These are phyloP conservation scores for Colletotrichum sp. DNA, from an alignment of 2,329 filamentous ascomycete species.

Conservation along the genomic window DNA sequence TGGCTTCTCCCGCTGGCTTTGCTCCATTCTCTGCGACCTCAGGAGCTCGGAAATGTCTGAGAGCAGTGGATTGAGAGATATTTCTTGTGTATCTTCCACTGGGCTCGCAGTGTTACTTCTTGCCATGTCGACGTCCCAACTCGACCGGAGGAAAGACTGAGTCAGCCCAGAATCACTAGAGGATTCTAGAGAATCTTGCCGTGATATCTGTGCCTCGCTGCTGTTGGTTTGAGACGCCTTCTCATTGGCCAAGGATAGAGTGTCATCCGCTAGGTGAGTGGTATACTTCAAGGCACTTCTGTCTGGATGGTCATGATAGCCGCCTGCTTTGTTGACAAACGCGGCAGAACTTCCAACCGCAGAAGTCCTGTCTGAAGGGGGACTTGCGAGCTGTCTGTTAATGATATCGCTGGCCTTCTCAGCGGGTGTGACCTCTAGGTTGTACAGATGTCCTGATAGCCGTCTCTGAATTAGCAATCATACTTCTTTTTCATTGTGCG, in stretches of 20 bases:
- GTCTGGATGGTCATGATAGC: neutral
- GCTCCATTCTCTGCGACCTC: neutral
- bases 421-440: neutral
- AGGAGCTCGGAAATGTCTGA: neutral
- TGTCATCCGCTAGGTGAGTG: neutral
- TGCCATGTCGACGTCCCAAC: conserved; percentile 8
- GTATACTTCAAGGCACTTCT: neutral
- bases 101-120: conserved; percentile 11
- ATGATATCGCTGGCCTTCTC: neutral
- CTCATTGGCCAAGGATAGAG: neutral
- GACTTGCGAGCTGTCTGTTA: neutral
- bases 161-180: neutral
- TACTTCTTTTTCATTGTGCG: neutral
- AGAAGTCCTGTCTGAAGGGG: neutral
- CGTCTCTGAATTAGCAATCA: neutral
- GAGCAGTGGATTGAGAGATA: neutral
- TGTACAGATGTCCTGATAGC: neutral
- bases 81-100: neutral
- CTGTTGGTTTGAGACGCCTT: neutral
- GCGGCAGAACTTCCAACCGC: neutral
- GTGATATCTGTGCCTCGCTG: neutral
- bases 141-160: neutral
- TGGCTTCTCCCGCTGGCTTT: neutral
- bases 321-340: neutral
- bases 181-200: neutral